Conservation (phyloP, 768 basidiomycete species). For the Lenzites betulinus region DNA sequence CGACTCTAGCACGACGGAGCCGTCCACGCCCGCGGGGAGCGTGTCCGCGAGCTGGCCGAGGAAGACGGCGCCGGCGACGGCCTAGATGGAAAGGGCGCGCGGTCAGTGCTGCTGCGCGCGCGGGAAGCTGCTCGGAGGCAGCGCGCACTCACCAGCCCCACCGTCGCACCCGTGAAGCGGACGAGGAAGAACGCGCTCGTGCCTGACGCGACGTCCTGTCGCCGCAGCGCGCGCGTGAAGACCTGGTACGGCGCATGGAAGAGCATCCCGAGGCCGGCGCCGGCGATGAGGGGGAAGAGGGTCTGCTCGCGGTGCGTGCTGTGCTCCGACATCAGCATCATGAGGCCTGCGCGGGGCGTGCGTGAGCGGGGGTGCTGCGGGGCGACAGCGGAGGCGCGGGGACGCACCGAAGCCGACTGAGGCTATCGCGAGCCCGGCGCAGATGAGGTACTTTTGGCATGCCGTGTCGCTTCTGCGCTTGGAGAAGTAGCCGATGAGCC, state of each 20-base stretch:
- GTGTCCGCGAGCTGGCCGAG: conserved; percentile 50
- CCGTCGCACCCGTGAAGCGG: conserved; percentile 82
- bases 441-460: conserved; percentile 68
- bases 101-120: background rate
- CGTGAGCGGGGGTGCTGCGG: background rate
- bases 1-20: conserved; percentile 52
- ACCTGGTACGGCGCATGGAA: conserved; percentile 87
- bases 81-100: conserved; percentile 44
- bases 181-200: conserved; percentile 89
- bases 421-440: conserved; percentile 61
- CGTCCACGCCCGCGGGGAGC: conserved; percentile 50
- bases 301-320: conserved; percentile 48
- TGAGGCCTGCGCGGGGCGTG: conserved; percentile 50
- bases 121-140: background rate
- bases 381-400: conserved; percentile 13
- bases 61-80: conserved; percentile 76
- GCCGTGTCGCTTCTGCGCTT: conserved; percentile 53
- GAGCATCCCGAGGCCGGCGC: conserved; percentile 78
- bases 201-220: conserved; percentile 70
- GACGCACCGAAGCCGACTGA: conserved; percentile 72
- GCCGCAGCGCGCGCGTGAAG: conserved; percentile 65
- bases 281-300: conserved; percentile 69
- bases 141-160: conserved; percentile 64
- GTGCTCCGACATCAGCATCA: conserved; percentile 60
- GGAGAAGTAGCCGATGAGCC: conserved; percentile 75